Percentiles rank a stretch among this genome's conserved stretches.
phyloP scores from a whole-genome alignment of 352 stramenopile species.

The Globisporangium paddicum region DNA sequence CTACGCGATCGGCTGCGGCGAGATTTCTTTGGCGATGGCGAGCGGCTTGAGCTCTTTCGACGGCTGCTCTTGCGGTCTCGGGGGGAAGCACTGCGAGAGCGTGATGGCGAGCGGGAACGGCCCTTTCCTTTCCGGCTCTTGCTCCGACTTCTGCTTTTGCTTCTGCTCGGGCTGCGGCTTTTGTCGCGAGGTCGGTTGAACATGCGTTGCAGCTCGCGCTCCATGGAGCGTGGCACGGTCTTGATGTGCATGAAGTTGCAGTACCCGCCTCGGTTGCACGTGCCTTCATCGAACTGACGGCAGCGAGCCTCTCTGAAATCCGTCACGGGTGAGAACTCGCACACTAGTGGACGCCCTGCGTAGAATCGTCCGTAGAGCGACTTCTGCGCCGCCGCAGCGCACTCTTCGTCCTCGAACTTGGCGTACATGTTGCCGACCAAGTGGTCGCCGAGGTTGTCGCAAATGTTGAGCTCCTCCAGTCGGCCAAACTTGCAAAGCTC shows the following conservation, averaged over 20 bases:
- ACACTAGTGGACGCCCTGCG: constrained; percentile 92
- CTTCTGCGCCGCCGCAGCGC: constrained; percentile 95
- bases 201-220: constrained; percentile 80
- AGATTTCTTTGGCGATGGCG: constrained; percentile 36
- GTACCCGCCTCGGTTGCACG: constrained; percentile 95
- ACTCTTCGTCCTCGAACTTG: constrained; percentile 98
- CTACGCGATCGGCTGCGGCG: constrained; percentile 54
- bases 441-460: constrained; percentile 99
- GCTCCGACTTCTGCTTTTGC: constrained; percentile 46
- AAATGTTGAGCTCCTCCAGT: constrained; percentile 98
- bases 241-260: constrained; percentile 99
- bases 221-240: constrained; percentile 80
- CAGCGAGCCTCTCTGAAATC: constrained; percentile 98
- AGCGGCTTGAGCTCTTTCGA: constrained; percentile 36
- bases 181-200: constrained; percentile 69
- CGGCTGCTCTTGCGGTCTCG: constrained; percentile 33
- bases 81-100: constrained; percentile 35
- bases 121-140: constrained; percentile 32
- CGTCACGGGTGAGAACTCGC: constrained; percentile 98
- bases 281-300: constrained; percentile 98
- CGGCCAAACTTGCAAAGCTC: constrained; percentile 98
- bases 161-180: constrained; percentile 41
- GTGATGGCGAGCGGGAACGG: constrained; percentile 24
- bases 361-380: constrained; percentile 97
- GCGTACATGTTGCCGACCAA: constrained; percentile 99